Base-by-base conservation (phyloP, 345 rosid species). In the Ceriops decandra region DNA sequence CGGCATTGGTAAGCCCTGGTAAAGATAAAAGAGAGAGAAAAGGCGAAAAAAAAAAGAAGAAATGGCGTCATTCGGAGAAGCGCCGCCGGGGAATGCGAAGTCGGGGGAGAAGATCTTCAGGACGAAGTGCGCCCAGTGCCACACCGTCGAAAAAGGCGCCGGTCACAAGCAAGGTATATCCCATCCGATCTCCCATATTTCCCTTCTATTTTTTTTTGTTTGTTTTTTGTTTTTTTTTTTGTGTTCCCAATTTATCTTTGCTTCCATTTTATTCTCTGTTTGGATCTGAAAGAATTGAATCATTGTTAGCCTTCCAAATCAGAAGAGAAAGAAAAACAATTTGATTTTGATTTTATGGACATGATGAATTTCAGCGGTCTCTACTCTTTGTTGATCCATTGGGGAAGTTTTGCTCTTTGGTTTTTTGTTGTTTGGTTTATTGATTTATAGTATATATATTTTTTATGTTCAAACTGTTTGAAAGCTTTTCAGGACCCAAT, bases 41-140 rank as follows among this genome's bases (percentile, higher is more conserved):
- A 11, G 16, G 15, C 47, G 16, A 38, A 38, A 11, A 38, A 11
- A 38, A 2, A 38, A 11, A 36, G 3, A 36, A 36, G 46, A 72
- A 76, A 85, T 85, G 90, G 88, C 90, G 75, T 72, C 90, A 32
- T 87, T 87, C 26, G 81, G 74, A 8, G 79, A 88, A 77, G 90
- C 90, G 30, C 93, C 88, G 15, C 84, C 88, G 2, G 90, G 87
- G n/a, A 27, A 86, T 73, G 9, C 80, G 0, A 84, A 82, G 61
- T 78, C 84, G 31, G 89, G 89, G 51, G 90, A 88, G 82, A 88
- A 88, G 82, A 84, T 86, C 80, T 86, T 88, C 76, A 82, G 70
- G 80, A 82, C 79, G n/a, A 86, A 86, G 82, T 87, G 91, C 57
- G 89, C 86, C 63, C 89, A 87, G 76, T 87, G 91, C 66, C 91